These are phyloP conservation scores for Dioszegia aurantiaca DNA, from an alignment of 768 basidiomycete genomes.

Conservation along the genomic window DNA sequence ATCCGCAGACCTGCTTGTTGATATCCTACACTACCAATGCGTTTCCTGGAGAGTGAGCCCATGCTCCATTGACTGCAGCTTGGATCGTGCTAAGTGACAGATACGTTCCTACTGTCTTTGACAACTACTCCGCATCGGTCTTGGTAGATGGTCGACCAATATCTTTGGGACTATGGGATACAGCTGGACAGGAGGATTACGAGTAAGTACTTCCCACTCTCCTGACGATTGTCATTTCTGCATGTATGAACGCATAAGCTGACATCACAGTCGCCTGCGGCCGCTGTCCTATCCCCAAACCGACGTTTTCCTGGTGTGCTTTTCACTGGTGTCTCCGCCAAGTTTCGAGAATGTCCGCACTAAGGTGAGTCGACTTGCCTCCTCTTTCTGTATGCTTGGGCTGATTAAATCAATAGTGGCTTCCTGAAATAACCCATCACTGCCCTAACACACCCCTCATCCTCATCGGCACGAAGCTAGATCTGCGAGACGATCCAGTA, in stretches of 20 bases:
- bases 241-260: neutral
- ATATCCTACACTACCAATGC: constrained; percentile 99
- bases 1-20: constrained; percentile 82
- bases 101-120: constrained; percentile 70
- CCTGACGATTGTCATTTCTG: neutral
- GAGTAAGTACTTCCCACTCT: constrained; percentile 34
- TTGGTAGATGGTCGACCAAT: constrained; percentile 99
- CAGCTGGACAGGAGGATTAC: constrained; percentile 53
- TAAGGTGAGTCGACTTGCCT: constrained; percentile 55
- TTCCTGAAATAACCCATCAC: constrained; percentile 85
- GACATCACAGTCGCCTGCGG: constrained; percentile 64
- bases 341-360: constrained; percentile 98
- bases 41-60: constrained; percentile 62
- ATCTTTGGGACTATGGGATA: constrained; percentile 68
- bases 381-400: neutral
- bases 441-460: constrained; percentile 90
- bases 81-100: constrained; percentile 13
- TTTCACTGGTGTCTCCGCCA: constrained; percentile 95
- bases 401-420: constrained; percentile 29
- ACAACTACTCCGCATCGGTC: constrained; percentile 92
- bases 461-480: constrained; percentile 93
- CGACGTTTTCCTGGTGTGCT: constrained; percentile 98
- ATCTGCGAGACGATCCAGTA: constrained; percentile 88
- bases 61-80: neutral
- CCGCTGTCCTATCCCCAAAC: constrained; percentile 99